phyloP scores from a whole-genome alignment of 2,329 filamentous ascomycete genomes.

The Cordyceps fumosorosea region DNA sequence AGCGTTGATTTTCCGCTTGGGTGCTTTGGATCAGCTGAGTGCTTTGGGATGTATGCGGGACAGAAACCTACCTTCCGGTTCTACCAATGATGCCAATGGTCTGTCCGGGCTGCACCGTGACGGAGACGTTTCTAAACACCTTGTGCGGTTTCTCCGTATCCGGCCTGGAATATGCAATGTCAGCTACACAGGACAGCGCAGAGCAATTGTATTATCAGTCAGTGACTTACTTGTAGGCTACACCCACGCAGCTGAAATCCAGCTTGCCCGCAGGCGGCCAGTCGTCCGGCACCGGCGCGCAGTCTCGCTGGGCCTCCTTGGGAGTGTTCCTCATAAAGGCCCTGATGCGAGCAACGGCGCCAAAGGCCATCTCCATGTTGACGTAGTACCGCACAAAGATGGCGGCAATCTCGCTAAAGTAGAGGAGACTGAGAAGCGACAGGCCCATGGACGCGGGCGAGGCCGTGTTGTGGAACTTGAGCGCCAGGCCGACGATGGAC shows the following conservation, averaged over 20 bases:
- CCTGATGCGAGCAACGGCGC: constrained; percentile 17
- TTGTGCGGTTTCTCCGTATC: not conserved
- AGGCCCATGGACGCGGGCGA: constrained; percentile 12
- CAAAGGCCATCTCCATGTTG: constrained; percentile 18
- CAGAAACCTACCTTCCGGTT: constrained; percentile 22
- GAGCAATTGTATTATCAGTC: not conserved
- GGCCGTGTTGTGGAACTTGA: constrained; percentile 18
- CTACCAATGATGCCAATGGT: constrained; percentile 30
- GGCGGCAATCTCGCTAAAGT: constrained; percentile 17
- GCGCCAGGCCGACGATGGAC: constrained; percentile 36
- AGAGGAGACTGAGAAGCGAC: constrained; percentile 17
- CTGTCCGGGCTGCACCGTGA: constrained; percentile 21
- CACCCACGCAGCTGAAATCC: constrained; percentile 14
- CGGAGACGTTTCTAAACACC: constrained; percentile 20
- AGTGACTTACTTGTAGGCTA: constrained; percentile 14
- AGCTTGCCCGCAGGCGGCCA: constrained; percentile 17
- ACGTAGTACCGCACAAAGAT: not conserved
- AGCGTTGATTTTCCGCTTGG: constrained; percentile 2
- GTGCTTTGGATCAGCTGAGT: not conserved
- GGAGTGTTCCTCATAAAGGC: constrained; percentile 10
- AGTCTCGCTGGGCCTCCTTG: constrained; percentile 11
- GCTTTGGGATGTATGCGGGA: too few species aligned
- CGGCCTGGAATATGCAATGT: not conserved
- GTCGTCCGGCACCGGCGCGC: constrained; percentile 18
- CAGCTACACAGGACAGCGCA: not conserved